phyloP scores from a whole-genome alignment of 176 grass and related monocot genomes.

The Aegilops umbellulata region DNA sequence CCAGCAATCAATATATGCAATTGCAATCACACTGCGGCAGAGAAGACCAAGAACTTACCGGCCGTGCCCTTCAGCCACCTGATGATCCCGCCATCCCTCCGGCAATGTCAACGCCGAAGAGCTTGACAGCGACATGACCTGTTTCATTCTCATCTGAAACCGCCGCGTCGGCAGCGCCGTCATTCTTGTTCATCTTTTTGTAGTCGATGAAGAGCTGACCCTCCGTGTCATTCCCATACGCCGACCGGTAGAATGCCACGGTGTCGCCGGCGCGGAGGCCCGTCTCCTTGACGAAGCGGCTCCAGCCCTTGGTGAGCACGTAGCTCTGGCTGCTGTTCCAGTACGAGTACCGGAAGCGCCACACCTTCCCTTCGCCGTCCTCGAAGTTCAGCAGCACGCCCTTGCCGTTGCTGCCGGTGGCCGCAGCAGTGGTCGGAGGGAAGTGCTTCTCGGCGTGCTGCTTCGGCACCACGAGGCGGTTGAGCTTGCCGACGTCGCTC shows the following conservation, averaged over 20 bases:
- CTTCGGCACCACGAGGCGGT: constrained; percentile 80
- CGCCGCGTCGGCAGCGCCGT: not conserved
- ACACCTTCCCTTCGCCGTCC: constrained; percentile 76
- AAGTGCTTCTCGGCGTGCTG: constrained; percentile 83
- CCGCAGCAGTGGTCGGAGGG: not conserved
- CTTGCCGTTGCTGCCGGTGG: constrained; percentile 1
- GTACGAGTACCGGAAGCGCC: constrained; percentile 82
- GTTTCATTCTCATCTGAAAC: not conserved
- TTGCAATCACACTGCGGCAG: not conserved
- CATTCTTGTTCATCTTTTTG: constrained; percentile 10
- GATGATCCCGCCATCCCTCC: constrained; percentile 32
- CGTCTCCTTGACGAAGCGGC: constrained; percentile 89
- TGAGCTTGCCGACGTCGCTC: constrained; percentile 80
- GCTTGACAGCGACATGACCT: constrained; percentile 37
- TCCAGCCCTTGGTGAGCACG: constrained; percentile 95
- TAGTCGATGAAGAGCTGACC: constrained; percentile 53
- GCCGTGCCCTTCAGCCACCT: not conserved
- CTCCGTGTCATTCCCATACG: constrained; percentile 21
- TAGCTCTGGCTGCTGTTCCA: constrained; percentile 99
- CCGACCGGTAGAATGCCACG: not conserved
- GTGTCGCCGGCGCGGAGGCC: constrained; percentile 60
- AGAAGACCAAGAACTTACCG: not conserved
- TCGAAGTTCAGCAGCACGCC: constrained; percentile 90
- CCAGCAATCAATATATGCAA: not conserved
- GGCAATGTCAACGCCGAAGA: constrained; percentile 60